These are phyloP conservation scores for Pseudozyma thailandica DNA, from an alignment of 1,284 basidiomycete genomes.

Conservation along the genomic window DNA sequence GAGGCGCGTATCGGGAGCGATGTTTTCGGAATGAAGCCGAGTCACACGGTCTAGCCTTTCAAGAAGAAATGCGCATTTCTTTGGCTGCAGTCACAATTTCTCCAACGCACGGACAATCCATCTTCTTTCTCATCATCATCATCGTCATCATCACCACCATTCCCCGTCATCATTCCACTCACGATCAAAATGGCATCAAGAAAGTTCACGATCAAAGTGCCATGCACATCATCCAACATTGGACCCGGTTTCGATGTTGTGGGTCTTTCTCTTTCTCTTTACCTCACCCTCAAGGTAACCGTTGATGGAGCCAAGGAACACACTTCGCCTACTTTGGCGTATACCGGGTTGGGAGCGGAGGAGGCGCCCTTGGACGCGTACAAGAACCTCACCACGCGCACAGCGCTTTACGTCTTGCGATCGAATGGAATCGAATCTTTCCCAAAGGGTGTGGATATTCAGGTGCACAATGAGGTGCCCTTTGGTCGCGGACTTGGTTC, in stretches of 20 bases:
- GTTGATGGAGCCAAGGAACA: slow-evolving; percentile 26
- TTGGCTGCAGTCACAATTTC: not conserved
- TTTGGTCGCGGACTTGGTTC: slow-evolving; percentile 97
- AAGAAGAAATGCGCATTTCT: slow-evolving; percentile 1
- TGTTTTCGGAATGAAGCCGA: no score
- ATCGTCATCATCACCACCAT: slow-evolving; percentile 2
- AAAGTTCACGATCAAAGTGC: slow-evolving; percentile 78
- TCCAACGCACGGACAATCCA: not conserved
- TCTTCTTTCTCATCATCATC: not conserved
- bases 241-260: slow-evolving; percentile 99
- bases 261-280: slow-evolving; percentile 91
- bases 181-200: slow-evolving; percentile 14
- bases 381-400: slow-evolving; percentile 97
- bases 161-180: slow-evolving; percentile 1
- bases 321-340: slow-evolving; percentile 75
- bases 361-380: slow-evolving; percentile 94
- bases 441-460: slow-evolving; percentile 74
- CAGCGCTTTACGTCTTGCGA: slow-evolving; percentile 94
- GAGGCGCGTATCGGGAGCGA: not conserved
- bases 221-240: slow-evolving; percentile 97
- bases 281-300: slow-evolving; percentile 80
- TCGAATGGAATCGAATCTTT: slow-evolving; percentile 81
- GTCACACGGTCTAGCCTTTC: not conserved
- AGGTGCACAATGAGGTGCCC: slow-evolving; percentile 91
- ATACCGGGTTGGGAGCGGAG: slow-evolving; percentile 86